Conservation (phyloP, 805 yeast genomes). For the Saccharomycopsis babjevae region DNA sequence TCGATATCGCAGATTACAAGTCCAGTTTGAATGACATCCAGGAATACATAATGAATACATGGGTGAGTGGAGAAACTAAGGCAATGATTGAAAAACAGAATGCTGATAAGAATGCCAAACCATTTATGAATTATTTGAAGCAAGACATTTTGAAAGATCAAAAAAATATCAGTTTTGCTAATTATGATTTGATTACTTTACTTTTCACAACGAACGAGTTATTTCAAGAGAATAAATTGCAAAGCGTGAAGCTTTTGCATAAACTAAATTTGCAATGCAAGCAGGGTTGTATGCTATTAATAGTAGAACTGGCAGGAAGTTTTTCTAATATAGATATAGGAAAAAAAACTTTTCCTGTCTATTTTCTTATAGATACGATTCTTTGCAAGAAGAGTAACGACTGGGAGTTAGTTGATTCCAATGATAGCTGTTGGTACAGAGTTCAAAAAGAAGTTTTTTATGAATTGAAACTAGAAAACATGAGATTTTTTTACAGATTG, state of each 20-base stretch:
- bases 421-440: constrained; percentile 80
- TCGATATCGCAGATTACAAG: constrained; percentile 78
- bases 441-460: constrained; percentile 43
- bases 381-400: constrained; percentile 34
- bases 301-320: constrained; percentile 85
- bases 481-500: constrained; percentile 76
- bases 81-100: background rate
- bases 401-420: constrained; percentile 57
- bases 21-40: constrained; percentile 38
- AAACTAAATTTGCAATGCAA: constrained; percentile 40
- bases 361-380: constrained; percentile 66
- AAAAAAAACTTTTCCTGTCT: constrained; percentile 68
- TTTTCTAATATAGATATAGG: constrained; percentile 76
- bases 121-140: constrained; percentile 26
- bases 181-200: constrained; percentile 49
- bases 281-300: constrained; percentile 48
- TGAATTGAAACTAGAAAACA: constrained; percentile 66
- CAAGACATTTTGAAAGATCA: constrained; percentile 29
- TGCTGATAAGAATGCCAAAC: constrained; percentile 22
- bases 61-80: constrained; percentile 34
- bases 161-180: constrained; percentile 21
- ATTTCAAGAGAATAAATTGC: constrained; percentile 56
- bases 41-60: constrained; percentile 34
- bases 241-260: constrained; percentile 51
- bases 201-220: constrained; percentile 84